These are phyloP conservation scores for Davidsoniella virescens DNA, from an alignment of 2,329 filamentous ascomycete species.

Conservation along the genomic window DNA sequence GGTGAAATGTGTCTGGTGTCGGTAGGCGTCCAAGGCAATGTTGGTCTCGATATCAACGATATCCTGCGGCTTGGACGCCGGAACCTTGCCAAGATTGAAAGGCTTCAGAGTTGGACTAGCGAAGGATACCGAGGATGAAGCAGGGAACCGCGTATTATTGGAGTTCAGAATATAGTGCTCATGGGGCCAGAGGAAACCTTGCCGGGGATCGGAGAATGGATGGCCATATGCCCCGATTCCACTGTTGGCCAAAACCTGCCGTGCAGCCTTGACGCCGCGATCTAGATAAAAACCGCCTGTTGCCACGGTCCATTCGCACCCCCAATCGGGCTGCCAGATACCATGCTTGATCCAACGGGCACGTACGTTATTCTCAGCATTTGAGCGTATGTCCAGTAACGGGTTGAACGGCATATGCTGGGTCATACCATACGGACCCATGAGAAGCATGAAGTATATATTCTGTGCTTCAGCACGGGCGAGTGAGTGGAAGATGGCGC, in stretches of 20 bases:
- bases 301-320: constrained; percentile 8
- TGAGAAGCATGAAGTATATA: not conserved
- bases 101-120: not conserved
- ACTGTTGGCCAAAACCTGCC: not conserved
- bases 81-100: not conserved
- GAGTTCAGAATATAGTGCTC: not conserved
- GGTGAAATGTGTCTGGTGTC: not conserved
- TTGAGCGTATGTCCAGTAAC: not conserved
- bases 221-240: not conserved
- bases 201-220: not conserved
- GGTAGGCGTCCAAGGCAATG: not conserved
- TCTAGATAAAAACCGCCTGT: not conserved
- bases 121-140: not conserved
- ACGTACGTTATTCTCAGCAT: constrained; percentile 14
- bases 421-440: not conserved
- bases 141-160: not conserved
- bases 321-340: constrained; percentile 13
- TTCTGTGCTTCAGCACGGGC: not conserved
- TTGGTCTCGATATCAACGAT: not conserved
- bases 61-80: not conserved
- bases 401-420: not conserved
- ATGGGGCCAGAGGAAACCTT: not conserved
- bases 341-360: constrained; percentile 11
- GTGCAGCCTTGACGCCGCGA: not conserved
- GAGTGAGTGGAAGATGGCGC: not conserved